phyloP scores from a whole-genome alignment of 2,329 filamentous ascomycete species.

The Aspergillus neoniger region DNA sequence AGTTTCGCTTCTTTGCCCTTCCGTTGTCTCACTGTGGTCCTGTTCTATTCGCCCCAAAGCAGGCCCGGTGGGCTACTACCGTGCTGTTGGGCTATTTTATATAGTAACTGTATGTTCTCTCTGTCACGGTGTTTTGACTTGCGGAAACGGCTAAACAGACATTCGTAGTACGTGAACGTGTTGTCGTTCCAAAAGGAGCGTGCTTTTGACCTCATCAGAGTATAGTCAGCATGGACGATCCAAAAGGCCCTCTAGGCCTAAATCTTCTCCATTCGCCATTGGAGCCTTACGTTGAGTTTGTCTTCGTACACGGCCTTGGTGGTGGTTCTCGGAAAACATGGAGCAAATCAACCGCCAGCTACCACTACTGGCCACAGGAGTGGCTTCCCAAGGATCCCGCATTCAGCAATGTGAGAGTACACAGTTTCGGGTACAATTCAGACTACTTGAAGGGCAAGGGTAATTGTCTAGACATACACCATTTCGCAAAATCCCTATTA shows the following conservation, averaged over 20 bases:
- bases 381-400: constrained; percentile 40
- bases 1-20: no score
- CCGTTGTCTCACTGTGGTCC: no score
- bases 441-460: constrained; percentile 9
- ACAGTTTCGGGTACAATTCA: constrained; percentile 33
- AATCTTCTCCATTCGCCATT: constrained; percentile 15
- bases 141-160: no score
- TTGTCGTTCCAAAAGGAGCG: no score
- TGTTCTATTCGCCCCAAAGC: no score
- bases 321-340: constrained; percentile 39
- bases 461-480: constrained; percentile 12
- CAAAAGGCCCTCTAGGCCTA: constrained; percentile 13
- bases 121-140: no score
- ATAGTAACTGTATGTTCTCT: no score
- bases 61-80: no score
- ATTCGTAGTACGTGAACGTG: no score
- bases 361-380: constrained; percentile 44
- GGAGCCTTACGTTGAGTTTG: constrained; percentile 23
- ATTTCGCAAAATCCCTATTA: constrained; percentile 33
- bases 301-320: constrained; percentile 33
- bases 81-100: no score
- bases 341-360: constrained; percentile 34
- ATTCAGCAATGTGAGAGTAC: constrained; percentile 24
- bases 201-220: no score
- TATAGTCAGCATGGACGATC: background rate